A percentile compares a stretch with the other conserved stretches of the same genome.
phyloP scores from a whole-genome alignment of 345 rosid genomes.

The Jatropha curcas region DNA sequence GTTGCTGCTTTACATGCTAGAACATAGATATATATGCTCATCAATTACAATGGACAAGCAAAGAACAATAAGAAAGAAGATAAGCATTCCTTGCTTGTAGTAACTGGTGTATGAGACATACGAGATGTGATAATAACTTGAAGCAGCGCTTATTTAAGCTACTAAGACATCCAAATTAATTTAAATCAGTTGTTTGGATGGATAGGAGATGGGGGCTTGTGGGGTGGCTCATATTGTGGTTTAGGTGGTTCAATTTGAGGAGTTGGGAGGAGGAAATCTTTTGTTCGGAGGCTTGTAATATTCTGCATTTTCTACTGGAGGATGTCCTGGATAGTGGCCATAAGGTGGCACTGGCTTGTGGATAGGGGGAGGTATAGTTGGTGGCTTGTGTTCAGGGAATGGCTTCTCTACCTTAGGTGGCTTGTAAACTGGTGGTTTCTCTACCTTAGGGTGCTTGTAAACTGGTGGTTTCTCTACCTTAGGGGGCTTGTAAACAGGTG shows the following conservation, averaged over 20 bases:
- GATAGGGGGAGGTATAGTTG: background rate
- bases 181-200: too few species aligned
- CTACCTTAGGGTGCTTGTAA: conserved; percentile 21
- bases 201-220: too few species aligned
- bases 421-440: conserved; percentile 13
- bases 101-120: background rate
- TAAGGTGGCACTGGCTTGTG: conserved; percentile 10
- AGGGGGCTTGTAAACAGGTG: background rate
- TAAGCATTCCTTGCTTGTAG: background rate
- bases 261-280: background rate
- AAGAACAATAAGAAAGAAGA: background rate
- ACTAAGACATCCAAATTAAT: background rate
- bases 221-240: too few species aligned
- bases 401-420: conserved; percentile 8
- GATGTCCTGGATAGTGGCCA: conserved; percentile 7
- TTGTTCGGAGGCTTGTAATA: background rate
- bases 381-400: background rate
- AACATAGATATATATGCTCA: background rate
- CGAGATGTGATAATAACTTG: conserved; percentile 8
- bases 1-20: background rate
- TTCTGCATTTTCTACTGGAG: conserved; percentile 1
- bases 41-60: background rate
- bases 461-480: conserved; percentile 13
- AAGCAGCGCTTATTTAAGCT: conserved; percentile 18
- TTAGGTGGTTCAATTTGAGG: too few species aligned